Conservation (phyloP, 345 rosid species). For the Pugionium cornutum region DNA sequence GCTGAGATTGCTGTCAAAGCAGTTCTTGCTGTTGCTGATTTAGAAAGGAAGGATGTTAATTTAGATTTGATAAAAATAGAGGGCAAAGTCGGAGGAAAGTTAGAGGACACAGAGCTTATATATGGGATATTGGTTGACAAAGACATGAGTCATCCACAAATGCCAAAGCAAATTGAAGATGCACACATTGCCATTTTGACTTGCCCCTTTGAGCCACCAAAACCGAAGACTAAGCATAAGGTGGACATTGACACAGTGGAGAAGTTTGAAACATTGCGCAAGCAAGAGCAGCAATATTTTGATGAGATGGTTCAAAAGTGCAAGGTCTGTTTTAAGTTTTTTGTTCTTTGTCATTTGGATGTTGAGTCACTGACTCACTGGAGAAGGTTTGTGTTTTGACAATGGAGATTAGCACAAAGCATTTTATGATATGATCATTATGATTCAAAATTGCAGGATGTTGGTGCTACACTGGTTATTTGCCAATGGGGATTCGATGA, state of each 20-base stretch:
- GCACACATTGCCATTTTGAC: slow-evolving; percentile 97
- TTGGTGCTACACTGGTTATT: slow-evolving; percentile 93
- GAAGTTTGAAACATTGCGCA: slow-evolving; percentile 86
- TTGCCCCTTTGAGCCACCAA: slow-evolving; percentile 98
- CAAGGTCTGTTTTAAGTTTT: slow-evolving; percentile 52
- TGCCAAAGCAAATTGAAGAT: slow-evolving; percentile 89
- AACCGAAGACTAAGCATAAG: slow-evolving; percentile 99
- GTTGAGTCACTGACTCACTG: not conserved
- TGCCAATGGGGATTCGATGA: slow-evolving; percentile 99
- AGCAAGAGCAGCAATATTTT: slow-evolving; percentile 89
- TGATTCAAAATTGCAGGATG: slow-evolving; percentile 60
- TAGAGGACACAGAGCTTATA: slow-evolving; percentile 87
- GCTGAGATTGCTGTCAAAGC: slow-evolving; percentile 98
- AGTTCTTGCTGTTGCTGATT: slow-evolving; percentile 93
- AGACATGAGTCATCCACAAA: slow-evolving; percentile 99
- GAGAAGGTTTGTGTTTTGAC: not conserved
- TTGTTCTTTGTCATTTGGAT: not conserved
- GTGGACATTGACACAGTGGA: slow-evolving; percentile 96
- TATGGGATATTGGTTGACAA: slow-evolving; percentile 86
- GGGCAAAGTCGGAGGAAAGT: slow-evolving; percentile 90
- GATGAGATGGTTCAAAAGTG: slow-evolving; percentile 97
- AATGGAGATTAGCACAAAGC: not conserved
- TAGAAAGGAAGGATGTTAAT: slow-evolving; percentile 90
- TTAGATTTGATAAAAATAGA: slow-evolving; percentile 93
- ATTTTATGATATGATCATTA: slow-evolving; percentile 2